These are phyloP conservation scores for Cyclaneusma minus DNA, from an alignment of 2,329 filamentous ascomycete genomes.

Conservation along the genomic window DNA sequence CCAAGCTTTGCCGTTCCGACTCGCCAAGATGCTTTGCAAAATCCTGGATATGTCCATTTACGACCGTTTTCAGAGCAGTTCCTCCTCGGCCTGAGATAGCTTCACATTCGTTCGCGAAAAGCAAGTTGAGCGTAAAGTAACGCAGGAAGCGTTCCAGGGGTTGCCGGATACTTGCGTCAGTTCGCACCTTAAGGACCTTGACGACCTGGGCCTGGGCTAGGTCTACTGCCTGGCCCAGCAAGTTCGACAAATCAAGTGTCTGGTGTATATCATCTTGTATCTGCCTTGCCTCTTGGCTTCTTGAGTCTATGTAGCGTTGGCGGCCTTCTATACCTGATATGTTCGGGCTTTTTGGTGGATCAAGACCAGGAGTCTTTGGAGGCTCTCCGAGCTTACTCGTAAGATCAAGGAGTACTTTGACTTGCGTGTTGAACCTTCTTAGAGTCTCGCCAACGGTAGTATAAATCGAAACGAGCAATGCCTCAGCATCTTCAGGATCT, in stretches of 20 bases:
- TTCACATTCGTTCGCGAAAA: conserved; percentile 79
- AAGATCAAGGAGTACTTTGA: conserved; percentile 88
- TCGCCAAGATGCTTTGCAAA: conserved; percentile 62
- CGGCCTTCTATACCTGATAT: conserved; percentile 3
- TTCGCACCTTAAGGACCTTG: conserved; percentile 61
- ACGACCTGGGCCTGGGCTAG: conserved; percentile 63
- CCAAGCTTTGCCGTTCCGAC: conserved; percentile 56
- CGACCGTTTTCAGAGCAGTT: conserved; percentile 58
- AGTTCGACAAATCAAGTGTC: conserved; percentile 59
- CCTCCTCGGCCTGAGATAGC: conserved; percentile 68
- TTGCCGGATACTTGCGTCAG: conserved; percentile 55
- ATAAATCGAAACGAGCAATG: conserved; percentile 69
- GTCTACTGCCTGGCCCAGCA: conserved; percentile 68
- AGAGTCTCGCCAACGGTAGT: conserved; percentile 77
- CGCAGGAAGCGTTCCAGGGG: conserved; percentile 57
- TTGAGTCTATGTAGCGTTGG: conserved; percentile 15
- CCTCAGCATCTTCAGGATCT: conserved; percentile 71
- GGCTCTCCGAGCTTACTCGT: conserved; percentile 54
- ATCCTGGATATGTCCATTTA: conserved; percentile 69
- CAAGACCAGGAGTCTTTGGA: conserved; percentile 11
- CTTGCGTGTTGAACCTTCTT: conserved; percentile 71
- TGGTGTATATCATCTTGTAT: conserved; percentile 64
- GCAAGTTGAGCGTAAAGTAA: conserved; percentile 68
- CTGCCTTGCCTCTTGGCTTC: conserved; percentile 19
- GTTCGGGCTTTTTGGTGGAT: conserved; percentile 16